phyloP scores from a whole-genome alignment of 2,329 filamentous ascomycete genomes.

The Colletotrichum sp. region DNA sequence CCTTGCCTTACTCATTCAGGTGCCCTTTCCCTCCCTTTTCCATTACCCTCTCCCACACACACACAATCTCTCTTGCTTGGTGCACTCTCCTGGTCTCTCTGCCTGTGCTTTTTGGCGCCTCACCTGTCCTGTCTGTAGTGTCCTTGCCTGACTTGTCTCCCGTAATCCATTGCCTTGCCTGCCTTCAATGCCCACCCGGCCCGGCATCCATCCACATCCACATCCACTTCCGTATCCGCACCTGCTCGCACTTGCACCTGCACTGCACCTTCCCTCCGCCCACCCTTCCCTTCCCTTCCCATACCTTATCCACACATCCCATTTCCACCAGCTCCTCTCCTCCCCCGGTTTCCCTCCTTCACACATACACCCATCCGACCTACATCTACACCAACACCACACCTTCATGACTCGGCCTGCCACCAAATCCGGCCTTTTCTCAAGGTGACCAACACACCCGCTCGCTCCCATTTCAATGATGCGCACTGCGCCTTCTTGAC shows the following conservation, averaged over 20 bases:
- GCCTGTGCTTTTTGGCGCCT: neutral
- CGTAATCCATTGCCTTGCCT: neutral
- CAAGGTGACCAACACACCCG: neutral
- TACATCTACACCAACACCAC: neutral
- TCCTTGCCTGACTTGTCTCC: neutral
- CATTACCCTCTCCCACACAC: neutral
- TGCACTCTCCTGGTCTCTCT: neutral
- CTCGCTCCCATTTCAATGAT: neutral
- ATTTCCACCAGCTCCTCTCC: slow-evolving; percentile 9
- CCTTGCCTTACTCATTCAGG: neutral
- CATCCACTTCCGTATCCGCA: neutral
- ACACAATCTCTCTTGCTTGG: neutral
- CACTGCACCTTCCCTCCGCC: neutral
- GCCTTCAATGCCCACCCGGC: neutral
- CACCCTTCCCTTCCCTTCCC: neutral
- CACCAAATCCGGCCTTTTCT: neutral
- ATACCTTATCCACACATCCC: slow-evolving; percentile 13
- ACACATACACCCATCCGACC: neutral
- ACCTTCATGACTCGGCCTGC: slow-evolving; percentile 9
- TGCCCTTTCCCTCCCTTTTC: neutral
- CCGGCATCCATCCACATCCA: neutral
- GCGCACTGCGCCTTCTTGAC: neutral
- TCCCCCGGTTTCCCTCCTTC: slow-evolving; percentile 13
- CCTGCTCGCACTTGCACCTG: neutral
- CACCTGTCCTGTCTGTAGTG: neutral